Percentiles rank a stretch among this genome's conserved stretches.
phyloP scores from a whole-genome alignment of 495 filamentous ascomycete species.

The Bryoglossum gracile region DNA sequence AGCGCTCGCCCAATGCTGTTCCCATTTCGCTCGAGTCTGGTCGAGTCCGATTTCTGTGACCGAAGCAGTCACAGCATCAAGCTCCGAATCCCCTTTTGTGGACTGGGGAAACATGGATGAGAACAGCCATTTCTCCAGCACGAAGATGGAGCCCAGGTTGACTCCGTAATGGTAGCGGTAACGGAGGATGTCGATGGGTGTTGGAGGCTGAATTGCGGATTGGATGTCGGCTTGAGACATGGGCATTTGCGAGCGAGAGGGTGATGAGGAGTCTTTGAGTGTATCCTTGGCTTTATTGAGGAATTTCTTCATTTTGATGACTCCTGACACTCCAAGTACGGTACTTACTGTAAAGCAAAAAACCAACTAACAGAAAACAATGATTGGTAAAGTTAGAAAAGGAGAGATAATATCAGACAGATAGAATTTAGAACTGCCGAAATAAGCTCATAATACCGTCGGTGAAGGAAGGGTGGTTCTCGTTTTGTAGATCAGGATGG shows the following conservation, averaged over 20 bases:
- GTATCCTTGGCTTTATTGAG: conserved; percentile 12
- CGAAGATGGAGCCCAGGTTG: conserved; percentile 49
- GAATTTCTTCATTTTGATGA: conserved; percentile 14
- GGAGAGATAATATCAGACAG: background rate
- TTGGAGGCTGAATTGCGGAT: conserved; percentile 30
- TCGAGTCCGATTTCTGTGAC: conserved; percentile 36
- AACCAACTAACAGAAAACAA: too few relatives aligned
- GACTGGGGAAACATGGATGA: conserved; percentile 34
- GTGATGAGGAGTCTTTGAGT: conserved; percentile 5
- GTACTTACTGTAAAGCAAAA: too few relatives aligned
- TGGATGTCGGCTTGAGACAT: background rate
- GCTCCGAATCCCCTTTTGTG: conserved; percentile 33
- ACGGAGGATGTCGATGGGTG: conserved; percentile 36
- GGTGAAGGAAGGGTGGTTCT: too few relatives aligned
- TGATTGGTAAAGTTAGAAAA: background rate
- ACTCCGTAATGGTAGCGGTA: conserved; percentile 51
- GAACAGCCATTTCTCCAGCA: conserved; percentile 48
- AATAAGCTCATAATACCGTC: too few relatives aligned
- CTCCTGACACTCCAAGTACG: background rate
- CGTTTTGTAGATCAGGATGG: too few relatives aligned
- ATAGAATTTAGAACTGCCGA: background rate
- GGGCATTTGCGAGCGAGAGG: background rate
- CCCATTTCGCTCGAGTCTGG: conserved; percentile 39
- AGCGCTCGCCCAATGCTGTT: conserved; percentile 41
- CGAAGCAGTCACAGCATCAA: conserved; percentile 37